phyloP scores from a whole-genome alignment of 768 basidiomycete genomes.

The Chalciporus pseudorubinellus region DNA sequence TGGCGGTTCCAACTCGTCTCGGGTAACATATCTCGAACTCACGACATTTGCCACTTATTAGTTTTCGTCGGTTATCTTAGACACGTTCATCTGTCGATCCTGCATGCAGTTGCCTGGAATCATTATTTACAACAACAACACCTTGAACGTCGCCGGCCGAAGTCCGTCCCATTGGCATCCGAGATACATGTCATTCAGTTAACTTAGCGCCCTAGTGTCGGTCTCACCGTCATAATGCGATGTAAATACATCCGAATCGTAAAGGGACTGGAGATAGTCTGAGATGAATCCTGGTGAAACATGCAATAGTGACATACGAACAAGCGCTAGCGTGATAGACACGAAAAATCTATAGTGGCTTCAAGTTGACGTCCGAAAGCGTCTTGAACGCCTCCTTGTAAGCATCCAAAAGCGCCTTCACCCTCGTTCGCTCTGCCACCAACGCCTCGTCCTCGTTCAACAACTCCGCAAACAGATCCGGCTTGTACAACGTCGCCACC shows the following conservation, averaged over 20 bases:
- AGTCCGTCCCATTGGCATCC: no score
- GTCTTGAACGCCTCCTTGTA: constrained; percentile 94
- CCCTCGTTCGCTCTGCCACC: constrained; percentile 88
- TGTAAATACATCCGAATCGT: no score
- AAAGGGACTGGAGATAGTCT: no score
- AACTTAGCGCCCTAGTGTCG: no score
- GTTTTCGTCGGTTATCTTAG: constrained; percentile 3
- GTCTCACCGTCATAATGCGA: no score
- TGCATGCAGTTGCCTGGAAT: no score
- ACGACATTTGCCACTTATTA: background rate
- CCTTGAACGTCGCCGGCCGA: no score
- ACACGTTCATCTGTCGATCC: background rate
- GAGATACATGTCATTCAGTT: no score
- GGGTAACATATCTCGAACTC: constrained; percentile 8
- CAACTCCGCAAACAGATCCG: constrained; percentile 85
- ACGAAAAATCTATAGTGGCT: constrained; percentile 42
- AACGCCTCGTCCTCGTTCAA: constrained; percentile 94
- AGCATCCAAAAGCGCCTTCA: constrained; percentile 92
- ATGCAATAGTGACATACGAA: no score
- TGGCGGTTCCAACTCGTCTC: constrained; percentile 6
- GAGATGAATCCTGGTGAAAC: background rate
- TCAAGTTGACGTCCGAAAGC: constrained; percentile 77
- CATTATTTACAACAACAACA: no score
- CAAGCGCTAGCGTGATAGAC: background rate
- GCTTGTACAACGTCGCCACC: constrained; percentile 93